These are phyloP conservation scores for Pleurotus pulmonarius DNA, from an alignment of 768 basidiomycete species.

Conservation along the genomic window DNA sequence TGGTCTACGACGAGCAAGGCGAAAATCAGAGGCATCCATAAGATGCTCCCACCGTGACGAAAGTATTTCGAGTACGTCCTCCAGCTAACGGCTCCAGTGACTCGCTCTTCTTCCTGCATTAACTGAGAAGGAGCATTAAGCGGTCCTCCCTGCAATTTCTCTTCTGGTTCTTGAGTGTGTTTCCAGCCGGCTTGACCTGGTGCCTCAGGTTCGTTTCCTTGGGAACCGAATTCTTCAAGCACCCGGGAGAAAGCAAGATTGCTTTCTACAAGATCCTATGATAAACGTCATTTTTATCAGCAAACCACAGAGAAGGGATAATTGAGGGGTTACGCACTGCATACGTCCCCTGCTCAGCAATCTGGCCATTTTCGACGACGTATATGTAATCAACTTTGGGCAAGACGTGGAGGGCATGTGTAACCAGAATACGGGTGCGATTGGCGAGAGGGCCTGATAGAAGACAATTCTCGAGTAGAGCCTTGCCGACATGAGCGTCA, in stretches of 20 bases:
- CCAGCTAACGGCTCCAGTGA: slow-evolving; percentile 49
- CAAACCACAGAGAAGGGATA: neutral
- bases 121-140: slow-evolving; percentile 11
- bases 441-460: slow-evolving; percentile 44
- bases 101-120: slow-evolving; percentile 56
- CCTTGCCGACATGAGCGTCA: slow-evolving; percentile 70
- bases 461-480: slow-evolving; percentile 59
- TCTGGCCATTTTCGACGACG: slow-evolving; percentile 52
- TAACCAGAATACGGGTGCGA: slow-evolving; percentile 60
- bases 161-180: neutral
- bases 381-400: slow-evolving; percentile 61
- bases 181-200: slow-evolving; percentile 8
- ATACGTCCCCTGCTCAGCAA: slow-evolving; percentile 63
- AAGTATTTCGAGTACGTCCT: slow-evolving; percentile 46
- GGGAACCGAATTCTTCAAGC: slow-evolving; percentile 13
- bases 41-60: slow-evolving; percentile 41
- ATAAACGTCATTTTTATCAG: slow-evolving; percentile 7
- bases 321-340: slow-evolving; percentile 24
- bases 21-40: slow-evolving; percentile 45
- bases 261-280: neutral
- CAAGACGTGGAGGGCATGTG: slow-evolving; percentile 52
- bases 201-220: neutral
- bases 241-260: slow-evolving; percentile 11
- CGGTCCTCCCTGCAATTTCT: slow-evolving; percentile 39
- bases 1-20: slow-evolving; percentile 46